Evolutionary conservation across 495 filamentous ascomycete species (phyloP).

Genomic region (Trichocladium uniseriatum): DNA sequence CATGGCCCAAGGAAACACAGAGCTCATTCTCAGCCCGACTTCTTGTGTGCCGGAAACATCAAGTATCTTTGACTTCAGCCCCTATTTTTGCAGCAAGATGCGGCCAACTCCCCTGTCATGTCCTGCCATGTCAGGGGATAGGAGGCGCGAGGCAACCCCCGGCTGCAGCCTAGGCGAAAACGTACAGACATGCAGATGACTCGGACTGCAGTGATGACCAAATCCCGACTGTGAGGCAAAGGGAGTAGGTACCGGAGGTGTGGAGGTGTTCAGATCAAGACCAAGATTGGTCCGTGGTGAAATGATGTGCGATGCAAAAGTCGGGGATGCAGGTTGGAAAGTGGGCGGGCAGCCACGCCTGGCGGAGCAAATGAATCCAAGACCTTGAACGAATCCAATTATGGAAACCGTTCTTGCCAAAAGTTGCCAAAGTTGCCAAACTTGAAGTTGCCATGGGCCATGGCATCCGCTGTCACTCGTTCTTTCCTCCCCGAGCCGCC

Average conservation of each 20-base stretch:
- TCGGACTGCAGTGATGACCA: too few relatives aligned
- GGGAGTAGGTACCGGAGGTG: too few relatives aligned
- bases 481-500: too few relatives aligned
- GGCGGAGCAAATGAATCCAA: background rate
- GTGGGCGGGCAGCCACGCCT: background rate
- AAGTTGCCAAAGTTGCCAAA: too few relatives aligned
- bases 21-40: background rate
- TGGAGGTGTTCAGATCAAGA: background rate
- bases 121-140: background rate
- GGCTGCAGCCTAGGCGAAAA: background rate
- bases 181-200: background rate
- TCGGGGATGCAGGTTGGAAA: background rate
- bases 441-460: too few relatives aligned
- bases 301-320: background rate
- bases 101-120: background rate
- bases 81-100: slow-evolving; percentile 5
- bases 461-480: too few relatives aligned
- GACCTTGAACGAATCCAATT: background rate
- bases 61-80: background rate
- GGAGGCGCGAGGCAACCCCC: background rate
- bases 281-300: background rate
- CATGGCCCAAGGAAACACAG: background rate
- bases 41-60: background rate
- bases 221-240: too few relatives aligned
- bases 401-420: too few relatives aligned